Evolutionary conservation across 306 rosid species (phyloP).

Genomic region (Abrus precatorius): DNA sequence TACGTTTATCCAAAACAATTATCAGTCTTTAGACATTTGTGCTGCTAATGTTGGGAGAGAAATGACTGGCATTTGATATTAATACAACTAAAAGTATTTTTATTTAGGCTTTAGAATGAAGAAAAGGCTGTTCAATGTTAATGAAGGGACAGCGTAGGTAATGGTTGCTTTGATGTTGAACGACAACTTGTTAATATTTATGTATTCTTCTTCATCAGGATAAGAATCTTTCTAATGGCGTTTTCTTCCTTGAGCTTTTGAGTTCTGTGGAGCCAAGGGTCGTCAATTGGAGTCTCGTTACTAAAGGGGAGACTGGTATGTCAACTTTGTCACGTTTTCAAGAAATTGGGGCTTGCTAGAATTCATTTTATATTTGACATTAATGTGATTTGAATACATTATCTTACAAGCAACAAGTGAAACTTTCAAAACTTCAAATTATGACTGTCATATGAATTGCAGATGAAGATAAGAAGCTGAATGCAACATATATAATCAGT

Average conservation of each 20-base stretch:
- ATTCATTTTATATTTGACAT: slow-evolving; percentile 40
- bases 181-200: slow-evolving; percentile 27
- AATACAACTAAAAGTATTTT: slow-evolving; percentile 22
- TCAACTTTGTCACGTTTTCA: slow-evolving; percentile 33
- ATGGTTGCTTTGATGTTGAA: slow-evolving; percentile 36
- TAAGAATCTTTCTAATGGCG: slow-evolving; percentile 84
- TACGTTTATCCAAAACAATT: slow-evolving; percentile 26
- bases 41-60: slow-evolving; percentile 28
- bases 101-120: slow-evolving; percentile 25
- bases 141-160: not conserved
- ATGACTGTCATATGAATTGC: slow-evolving; percentile 49
- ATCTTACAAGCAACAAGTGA: slow-evolving; percentile 27
- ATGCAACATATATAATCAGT: slow-evolving; percentile 96
- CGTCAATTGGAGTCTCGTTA: slow-evolving; percentile 96
- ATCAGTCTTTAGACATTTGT: slow-evolving; percentile 15
- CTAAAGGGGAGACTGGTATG: slow-evolving; percentile 94
- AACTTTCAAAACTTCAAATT: slow-evolving; percentile 30
- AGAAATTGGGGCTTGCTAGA: slow-evolving; percentile 26
- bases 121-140: slow-evolving; percentile 21
- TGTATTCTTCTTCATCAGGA: slow-evolving; percentile 65
- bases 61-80: slow-evolving; percentile 32
- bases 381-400: slow-evolving; percentile 19
- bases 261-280: slow-evolving; percentile 97
- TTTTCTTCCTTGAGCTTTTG: slow-evolving; percentile 97
- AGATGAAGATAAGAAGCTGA: slow-evolving; percentile 98